Percentiles rank a stretch among this genome's conserved stretches.
Evolutionary conservation across 225 moss, liverwort and hornwort genomes (phyloP).

Genomic region (Rhytidiadelphus loreus): DNA sequence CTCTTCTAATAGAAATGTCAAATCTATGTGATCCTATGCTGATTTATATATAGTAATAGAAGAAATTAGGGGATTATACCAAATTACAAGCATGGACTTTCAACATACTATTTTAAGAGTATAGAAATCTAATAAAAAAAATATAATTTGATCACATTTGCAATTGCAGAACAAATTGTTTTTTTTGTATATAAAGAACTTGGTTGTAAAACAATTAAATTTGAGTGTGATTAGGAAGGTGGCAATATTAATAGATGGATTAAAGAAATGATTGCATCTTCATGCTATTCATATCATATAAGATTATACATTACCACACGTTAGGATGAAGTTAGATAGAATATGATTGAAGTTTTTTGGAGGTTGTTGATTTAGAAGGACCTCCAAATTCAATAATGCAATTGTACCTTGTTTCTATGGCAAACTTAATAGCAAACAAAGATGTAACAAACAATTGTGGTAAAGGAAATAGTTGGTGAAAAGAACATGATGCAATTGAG

Average conservation of each 20-base stretch:
- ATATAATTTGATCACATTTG: too few species aligned
- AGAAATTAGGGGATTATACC: fast-evolving
- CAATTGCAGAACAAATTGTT: not conserved
- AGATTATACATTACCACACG: not conserved
- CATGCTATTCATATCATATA: not conserved
- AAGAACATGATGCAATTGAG: too few species aligned
- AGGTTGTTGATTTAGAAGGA: too few species aligned
- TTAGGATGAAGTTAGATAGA: not conserved
- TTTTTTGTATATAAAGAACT: not conserved
- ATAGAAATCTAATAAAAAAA: not conserved
- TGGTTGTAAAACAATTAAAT: not conserved
- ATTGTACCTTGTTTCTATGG: too few species aligned
- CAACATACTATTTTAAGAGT: not conserved
- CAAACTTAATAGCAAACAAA: not conserved
- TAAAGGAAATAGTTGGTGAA: not conserved
- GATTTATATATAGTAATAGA: not conserved
- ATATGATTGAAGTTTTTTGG: too few species aligned
- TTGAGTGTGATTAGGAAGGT: not conserved
- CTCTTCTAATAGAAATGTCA: not conserved
- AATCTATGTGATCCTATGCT: not conserved
- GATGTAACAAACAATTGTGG: fast-evolving
- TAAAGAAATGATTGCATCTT: not conserved
- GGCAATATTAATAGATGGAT: too few species aligned
- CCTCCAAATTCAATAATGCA: too few species aligned
- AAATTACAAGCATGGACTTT: not conserved